Conservation (phyloP, 1,284 basidiomycete species). For the Trichosporon coremiiforme region DNA sequence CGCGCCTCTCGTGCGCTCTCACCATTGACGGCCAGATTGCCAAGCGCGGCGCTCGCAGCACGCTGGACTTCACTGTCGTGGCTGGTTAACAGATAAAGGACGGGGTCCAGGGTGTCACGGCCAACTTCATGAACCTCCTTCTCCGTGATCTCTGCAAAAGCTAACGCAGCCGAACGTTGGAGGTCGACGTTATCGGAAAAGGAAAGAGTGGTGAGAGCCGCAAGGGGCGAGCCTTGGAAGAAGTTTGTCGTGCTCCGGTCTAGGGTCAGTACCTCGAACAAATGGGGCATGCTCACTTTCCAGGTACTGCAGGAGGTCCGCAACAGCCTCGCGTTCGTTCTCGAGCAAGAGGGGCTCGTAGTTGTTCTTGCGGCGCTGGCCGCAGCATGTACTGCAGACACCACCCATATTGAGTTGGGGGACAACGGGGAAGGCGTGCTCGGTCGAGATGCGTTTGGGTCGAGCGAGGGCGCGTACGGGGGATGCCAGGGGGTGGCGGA, state of each 20-base stretch:
- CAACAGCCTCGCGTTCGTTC: constrained; percentile 98
- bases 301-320: constrained; percentile 94
- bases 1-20: constrained; percentile 47
- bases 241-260: constrained; percentile 96
- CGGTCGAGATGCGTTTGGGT: too few relatives aligned
- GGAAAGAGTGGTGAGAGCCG: constrained; percentile 92
- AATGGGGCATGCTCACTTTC: constrained; percentile 70
- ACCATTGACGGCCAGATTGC: constrained; percentile 98
- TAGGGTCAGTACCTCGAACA: constrained; percentile 46
- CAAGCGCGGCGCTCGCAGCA: constrained; percentile 96
- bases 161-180: constrained; percentile 94
- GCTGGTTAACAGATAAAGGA: constrained; percentile 94
- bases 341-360: constrained; percentile 94
- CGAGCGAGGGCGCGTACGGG: too few relatives aligned
- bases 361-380: constrained; percentile 61
- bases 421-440: too few relatives aligned
- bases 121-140: constrained; percentile 98
- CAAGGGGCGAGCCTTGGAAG: constrained; percentile 87
- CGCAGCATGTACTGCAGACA: constrained; percentile 50
- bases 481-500: too few relatives aligned
- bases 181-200: constrained; percentile 99
- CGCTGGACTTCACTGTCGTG: constrained; percentile 99
- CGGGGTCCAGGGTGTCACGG: constrained; percentile 95
- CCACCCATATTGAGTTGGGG: constrained; percentile 41
- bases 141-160: constrained; percentile 99